Evolutionary conservation across 2,329 filamentous ascomycete genomes (phyloP).

Genomic region (Fusarium pseudocircinatum): DNA sequence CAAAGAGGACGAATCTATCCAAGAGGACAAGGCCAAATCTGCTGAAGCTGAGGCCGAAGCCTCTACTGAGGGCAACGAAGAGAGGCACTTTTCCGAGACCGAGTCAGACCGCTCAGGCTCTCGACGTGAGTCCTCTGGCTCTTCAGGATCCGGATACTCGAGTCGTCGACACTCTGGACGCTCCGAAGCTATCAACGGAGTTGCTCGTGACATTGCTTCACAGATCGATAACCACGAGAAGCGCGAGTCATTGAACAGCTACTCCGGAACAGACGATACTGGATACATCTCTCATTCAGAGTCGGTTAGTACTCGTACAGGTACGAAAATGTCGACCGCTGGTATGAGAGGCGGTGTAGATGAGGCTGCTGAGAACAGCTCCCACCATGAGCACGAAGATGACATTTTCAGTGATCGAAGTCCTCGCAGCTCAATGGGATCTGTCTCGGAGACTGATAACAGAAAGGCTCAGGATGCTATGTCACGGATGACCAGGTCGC

Average conservation of each 20-base stretch:
- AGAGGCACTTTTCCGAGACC: slow-evolving; percentile 24
- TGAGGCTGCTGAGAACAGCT: slow-evolving; percentile 56
- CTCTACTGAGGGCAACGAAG: slow-evolving; percentile 6
- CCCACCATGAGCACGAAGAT: slow-evolving; percentile 62
- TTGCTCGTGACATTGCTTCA: slow-evolving; percentile 61
- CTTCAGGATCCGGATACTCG: slow-evolving; percentile 34
- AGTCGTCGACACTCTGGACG: slow-evolving; percentile 53
- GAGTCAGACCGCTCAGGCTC: slow-evolving; percentile 33
- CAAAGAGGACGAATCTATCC: slow-evolving; percentile 6
- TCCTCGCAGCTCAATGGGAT: slow-evolving; percentile 66
- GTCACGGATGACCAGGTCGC: slow-evolving; percentile 48
- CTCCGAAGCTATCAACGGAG: slow-evolving; percentile 64
- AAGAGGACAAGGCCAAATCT: slow-evolving; percentile 12
- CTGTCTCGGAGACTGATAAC: slow-evolving; percentile 53
- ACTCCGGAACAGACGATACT: slow-evolving; percentile 32
- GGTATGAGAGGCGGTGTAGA: slow-evolving; percentile 35
- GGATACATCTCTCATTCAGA: slow-evolving; percentile 42
- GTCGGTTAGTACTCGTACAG: slow-evolving; percentile 37
- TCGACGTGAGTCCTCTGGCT: slow-evolving; percentile 39
- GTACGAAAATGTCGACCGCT: slow-evolving; percentile 36
- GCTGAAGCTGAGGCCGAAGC: slow-evolving; percentile 16
- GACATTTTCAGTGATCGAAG: slow-evolving; percentile 69
- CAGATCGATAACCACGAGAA: slow-evolving; percentile 53
- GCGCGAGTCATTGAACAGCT: slow-evolving; percentile 40
- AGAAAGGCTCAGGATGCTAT: slow-evolving; percentile 47